Evolutionary conservation across 805 yeast genomes (phyloP).

Genomic region (Gaillardinia entomophila): DNA sequence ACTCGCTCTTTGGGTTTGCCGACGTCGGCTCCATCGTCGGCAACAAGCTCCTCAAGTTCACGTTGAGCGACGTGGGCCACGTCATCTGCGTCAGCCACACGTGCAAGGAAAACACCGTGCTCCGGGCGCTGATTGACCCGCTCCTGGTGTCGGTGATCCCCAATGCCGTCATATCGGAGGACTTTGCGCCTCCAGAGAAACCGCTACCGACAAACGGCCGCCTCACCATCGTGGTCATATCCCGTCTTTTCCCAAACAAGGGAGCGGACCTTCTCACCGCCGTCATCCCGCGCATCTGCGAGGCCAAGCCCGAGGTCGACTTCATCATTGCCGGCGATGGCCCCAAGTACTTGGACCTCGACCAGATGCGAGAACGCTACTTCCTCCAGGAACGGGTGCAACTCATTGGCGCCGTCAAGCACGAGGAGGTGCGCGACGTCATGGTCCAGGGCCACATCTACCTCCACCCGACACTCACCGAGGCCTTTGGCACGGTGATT

Average conservation of each 20-base stretch:
- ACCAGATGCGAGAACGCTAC: constrained; percentile 87
- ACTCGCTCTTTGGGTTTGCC: constrained; percentile 90
- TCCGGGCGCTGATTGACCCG: constrained; percentile 81
- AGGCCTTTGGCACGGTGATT: constrained; percentile 94
- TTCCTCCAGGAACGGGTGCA: constrained; percentile 84
- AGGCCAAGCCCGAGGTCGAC: constrained; percentile 52
- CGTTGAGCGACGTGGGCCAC: constrained; percentile 81
- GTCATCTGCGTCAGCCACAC: constrained; percentile 96
- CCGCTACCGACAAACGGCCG: constrained; percentile 13
- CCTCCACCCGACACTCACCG: constrained; percentile 89
- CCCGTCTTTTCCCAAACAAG: constrained; percentile 90
- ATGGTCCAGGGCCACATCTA: constrained; percentile 94
- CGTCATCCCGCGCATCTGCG: constrained; percentile 78
- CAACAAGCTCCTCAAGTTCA: constrained; percentile 78
- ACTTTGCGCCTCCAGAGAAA: constrained; percentile 51
- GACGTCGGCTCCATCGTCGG: constrained; percentile 79
- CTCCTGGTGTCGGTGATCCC: constrained; percentile 83
- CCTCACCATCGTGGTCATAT: constrained; percentile 84
- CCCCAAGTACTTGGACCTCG: constrained; percentile 87
- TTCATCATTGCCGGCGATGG: constrained; percentile 96
- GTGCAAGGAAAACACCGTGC: constrained; percentile 90
- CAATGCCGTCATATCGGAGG: constrained; percentile 84
- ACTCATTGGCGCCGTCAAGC: constrained; percentile 80
- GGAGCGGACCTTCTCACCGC: constrained; percentile 89
- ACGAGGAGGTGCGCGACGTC: constrained; percentile 87